Conservation (phyloP, 352 stramenopile genomes). For the Pythium dissotocum region DNA sequence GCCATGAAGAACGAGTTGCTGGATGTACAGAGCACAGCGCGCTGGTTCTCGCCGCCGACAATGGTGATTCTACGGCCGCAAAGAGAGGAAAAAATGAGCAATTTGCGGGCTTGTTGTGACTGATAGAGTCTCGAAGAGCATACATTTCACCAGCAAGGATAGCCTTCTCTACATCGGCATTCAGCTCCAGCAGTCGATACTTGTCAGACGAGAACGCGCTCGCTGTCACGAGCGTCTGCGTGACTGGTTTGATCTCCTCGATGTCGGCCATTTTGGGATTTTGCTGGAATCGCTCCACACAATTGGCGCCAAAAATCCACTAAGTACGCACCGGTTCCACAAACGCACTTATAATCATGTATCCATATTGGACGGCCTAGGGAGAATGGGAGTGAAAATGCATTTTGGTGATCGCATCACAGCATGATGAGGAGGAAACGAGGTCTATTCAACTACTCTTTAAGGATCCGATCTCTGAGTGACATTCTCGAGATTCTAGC, state of each 20-base stretch:
- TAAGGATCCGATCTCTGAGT: too few species aligned
- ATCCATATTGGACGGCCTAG: background rate
- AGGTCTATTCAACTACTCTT: too few species aligned
- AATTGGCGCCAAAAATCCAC: constrained; percentile 2
- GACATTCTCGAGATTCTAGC: too few species aligned
- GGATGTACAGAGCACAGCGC: too few species aligned
- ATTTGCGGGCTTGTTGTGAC: too few species aligned
- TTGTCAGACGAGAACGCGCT: constrained; percentile 52
- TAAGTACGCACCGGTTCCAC: constrained; percentile 7
- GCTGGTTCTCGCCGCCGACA: too few species aligned
- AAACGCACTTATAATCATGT: background rate
- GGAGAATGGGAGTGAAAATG: background rate
- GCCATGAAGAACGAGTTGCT: too few species aligned
- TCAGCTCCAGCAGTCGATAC: constrained; percentile 65
- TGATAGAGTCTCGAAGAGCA: background rate
- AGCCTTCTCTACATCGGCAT: constrained; percentile 58
- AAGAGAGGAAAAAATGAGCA: too few species aligned
- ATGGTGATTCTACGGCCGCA: too few species aligned
- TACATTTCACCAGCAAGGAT: constrained; percentile 31
- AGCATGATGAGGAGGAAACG: too few species aligned
- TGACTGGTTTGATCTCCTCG: constrained; percentile 17
- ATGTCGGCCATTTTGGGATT: constrained; percentile 29
- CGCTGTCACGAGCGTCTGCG: constrained; percentile 51
- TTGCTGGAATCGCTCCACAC: background rate
- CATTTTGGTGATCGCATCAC: too few species aligned